Base-by-base conservation (phyloP, 75 land plant genomes). In the Chamaecyparis obtusa region DNA sequence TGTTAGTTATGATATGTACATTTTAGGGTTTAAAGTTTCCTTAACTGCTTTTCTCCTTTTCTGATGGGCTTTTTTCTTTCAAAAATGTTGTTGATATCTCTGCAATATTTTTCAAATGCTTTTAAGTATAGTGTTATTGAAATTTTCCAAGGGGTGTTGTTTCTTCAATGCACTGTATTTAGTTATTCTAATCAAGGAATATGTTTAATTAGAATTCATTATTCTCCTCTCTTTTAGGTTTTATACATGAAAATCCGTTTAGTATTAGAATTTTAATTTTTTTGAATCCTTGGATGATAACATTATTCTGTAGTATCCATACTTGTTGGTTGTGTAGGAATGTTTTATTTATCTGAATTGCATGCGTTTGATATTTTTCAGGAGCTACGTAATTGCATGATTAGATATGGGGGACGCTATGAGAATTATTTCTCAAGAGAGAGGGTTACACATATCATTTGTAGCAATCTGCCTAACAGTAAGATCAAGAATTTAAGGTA, bases 391-490 rank as follows among this genome's bases (percentile, higher is more conserved):
- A 87, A 84, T 55, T 91, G 93, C 39, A 97, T 98, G 99, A 84
- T 98, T 88, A 92, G 89, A 86, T 86, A 95, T 91, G 99, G 99
- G 60, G 99, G 99, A 24, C 87, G 91, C 14, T 93, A 93, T 89
- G 95, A 94, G 91, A 98, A 98, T 87, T 98, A 98, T 60, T 97
- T 98, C 83, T 95, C 96, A 13, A 94, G 93, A 88, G 89, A 90
- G 64, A 89, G 89, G 32, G 99, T 98, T 33, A 95, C 99, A 13
- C 99, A 98, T 90, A 94, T 98, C 19, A 97, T 97, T 36, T 98
- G 99, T 89, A 94, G 95, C 87, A 95, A 96, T 93, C 94, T 98
- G 51, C 97, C 99, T 86, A 92, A 98, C 84, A 97, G 97, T 90
- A 98, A 98, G 90, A 90, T 98, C 8, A 97, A 91, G 83, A 94